phyloP scores from a whole-genome alignment of 2,329 filamentous ascomycete species.

The Pezicula rhizophila region DNA sequence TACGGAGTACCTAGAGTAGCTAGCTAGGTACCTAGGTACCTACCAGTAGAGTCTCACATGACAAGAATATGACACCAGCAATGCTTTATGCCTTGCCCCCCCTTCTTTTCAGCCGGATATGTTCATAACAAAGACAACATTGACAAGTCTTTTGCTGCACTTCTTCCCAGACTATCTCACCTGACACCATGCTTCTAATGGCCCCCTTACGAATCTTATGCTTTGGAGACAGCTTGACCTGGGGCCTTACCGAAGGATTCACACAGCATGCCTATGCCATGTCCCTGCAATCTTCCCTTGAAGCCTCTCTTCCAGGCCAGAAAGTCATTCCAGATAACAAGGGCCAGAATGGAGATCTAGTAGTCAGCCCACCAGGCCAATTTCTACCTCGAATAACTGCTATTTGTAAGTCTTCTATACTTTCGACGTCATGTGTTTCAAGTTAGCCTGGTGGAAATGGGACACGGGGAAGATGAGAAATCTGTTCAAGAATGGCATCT shows the following conservation, averaged over 20 bases:
- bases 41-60: too few relatives aligned
- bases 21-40: too few relatives aligned
- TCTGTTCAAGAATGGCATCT: too few relatives aligned
- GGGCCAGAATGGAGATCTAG: conserved; percentile 47
- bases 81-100: too few relatives aligned
- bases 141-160: neutral
- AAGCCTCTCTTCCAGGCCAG: conserved; percentile 37
- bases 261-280: conserved; percentile 46
- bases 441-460: neutral
- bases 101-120: too few relatives aligned
- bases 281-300: conserved; percentile 40
- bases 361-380: conserved; percentile 25
- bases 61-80: too few relatives aligned
- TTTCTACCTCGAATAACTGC: conserved; percentile 23
- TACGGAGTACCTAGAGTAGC: too few relatives aligned
- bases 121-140: too few relatives aligned
- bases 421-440: neutral
- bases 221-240: conserved; percentile 41
- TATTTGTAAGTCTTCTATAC: conserved; percentile 27
- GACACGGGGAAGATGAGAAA: too few relatives aligned
- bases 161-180: too few relatives aligned
- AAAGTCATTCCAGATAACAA: conserved; percentile 38
- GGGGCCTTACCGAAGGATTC: conserved; percentile 40
- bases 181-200: conserved; percentile 14
- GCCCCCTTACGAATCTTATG: conserved; percentile 21